phyloP scores from a whole-genome alignment of 805 yeast genomes.

The Candida pseudofarinosa region DNA sequence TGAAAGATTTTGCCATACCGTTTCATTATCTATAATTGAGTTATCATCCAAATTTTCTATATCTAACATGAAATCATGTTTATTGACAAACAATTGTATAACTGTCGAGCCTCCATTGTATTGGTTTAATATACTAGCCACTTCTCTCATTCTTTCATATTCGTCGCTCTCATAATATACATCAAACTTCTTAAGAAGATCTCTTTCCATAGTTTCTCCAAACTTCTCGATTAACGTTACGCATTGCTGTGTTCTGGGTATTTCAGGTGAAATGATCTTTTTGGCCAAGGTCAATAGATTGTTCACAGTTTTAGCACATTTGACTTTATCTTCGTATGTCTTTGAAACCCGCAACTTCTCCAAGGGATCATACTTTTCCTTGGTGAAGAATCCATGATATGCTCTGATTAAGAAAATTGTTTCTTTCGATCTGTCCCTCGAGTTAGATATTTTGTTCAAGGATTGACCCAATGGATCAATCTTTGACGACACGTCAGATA shows the following conservation, averaged over 20 bases:
- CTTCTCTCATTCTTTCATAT: constrained; percentile 66
- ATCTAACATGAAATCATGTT: constrained; percentile 64
- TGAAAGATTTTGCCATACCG: constrained; percentile 55
- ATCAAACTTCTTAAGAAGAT: constrained; percentile 65
- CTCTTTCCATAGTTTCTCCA: constrained; percentile 73
- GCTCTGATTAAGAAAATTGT: constrained; percentile 72
- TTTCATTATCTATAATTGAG: constrained; percentile 38
- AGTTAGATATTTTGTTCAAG: constrained; percentile 61
- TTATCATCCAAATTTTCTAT: constrained; percentile 38
- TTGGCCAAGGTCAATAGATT: constrained; percentile 61
- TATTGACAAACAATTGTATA: constrained; percentile 75
- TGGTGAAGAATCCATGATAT: constrained; percentile 71
- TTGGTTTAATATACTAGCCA: constrained; percentile 68
- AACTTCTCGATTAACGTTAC: constrained; percentile 55
- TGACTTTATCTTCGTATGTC: constrained; percentile 47
- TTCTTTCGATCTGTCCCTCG: constrained; percentile 68
- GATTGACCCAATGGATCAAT: constrained; percentile 70
- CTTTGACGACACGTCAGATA: constrained; percentile 52
- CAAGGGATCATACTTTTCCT: constrained; percentile 51
- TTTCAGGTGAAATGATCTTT: constrained; percentile 55
- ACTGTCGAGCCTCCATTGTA: constrained; percentile 85
- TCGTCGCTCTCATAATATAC: constrained; percentile 69
- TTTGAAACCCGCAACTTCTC: constrained; percentile 52
- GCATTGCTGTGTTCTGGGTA: constrained; percentile 41
- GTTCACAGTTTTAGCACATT: constrained; percentile 66